Percentiles rank a stretch among this genome's conserved stretches.
These are phyloP conservation scores for Malbranchea cinnamomea DNA, from an alignment of 2,329 filamentous ascomycete genomes.

Conservation along the genomic window DNA sequence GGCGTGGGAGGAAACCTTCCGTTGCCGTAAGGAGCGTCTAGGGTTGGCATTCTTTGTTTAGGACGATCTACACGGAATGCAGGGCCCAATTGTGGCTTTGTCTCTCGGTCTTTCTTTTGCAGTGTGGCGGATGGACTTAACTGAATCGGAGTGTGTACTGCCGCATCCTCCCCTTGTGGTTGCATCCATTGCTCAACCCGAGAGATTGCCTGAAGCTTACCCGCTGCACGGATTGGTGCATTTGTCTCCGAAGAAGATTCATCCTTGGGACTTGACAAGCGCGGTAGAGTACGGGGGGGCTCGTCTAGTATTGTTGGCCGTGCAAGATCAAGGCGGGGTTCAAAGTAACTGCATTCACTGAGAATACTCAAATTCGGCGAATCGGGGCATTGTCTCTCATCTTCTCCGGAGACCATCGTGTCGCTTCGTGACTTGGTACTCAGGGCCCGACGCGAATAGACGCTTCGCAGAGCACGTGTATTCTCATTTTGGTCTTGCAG, in stretches of 20 bases:
- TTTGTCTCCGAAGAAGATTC: neutral
- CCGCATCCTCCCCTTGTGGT: too few relatives aligned
- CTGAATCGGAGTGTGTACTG: too few relatives aligned
- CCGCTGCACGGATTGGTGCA: slow-evolving; percentile 3
- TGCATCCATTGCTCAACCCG: slow-evolving; percentile 22
- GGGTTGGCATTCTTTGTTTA: too few relatives aligned
- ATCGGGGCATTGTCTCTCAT: slow-evolving; percentile 18
- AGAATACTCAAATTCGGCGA: slow-evolving; percentile 29
- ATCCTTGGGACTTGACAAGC: neutral
- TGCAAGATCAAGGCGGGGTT: slow-evolving; percentile 17
- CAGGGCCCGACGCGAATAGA: slow-evolving; percentile 19
- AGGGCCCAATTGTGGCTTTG: too few relatives aligned
- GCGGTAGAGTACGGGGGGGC: slow-evolving; percentile 8
- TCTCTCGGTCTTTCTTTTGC: too few relatives aligned
- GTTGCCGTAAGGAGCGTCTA: slow-evolving; percentile 17
- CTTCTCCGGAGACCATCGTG: slow-evolving; percentile 22
- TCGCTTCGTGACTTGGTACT: slow-evolving; percentile 21
- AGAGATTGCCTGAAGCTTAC: slow-evolving; percentile 11
- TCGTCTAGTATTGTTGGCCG: too few relatives aligned
- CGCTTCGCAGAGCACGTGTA: slow-evolving; percentile 25
- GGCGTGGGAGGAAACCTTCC: slow-evolving; percentile 26
- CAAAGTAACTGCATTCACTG: slow-evolving; percentile 31
- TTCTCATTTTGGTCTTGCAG: slow-evolving; percentile 21
- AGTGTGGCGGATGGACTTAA: too few relatives aligned
- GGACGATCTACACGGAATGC: slow-evolving; percentile 14